Percentiles rank a stretch among this genome's conserved stretches.
Conservation (phyloP, 1,284 basidiomycete genomes). For the Boletus semigastroideus region DNA sequence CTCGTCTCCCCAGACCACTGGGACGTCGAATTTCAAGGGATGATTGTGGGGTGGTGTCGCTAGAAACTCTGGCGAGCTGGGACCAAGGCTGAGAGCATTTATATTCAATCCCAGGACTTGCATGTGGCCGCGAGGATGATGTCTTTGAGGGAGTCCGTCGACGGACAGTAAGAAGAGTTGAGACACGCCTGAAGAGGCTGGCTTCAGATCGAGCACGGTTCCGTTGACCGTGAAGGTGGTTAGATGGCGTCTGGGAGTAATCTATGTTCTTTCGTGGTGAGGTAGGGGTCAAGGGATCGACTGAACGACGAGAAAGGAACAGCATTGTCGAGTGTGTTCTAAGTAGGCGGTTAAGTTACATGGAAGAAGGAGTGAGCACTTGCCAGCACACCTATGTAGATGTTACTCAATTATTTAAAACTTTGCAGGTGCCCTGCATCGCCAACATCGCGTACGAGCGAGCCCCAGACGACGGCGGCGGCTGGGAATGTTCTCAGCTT, state of each 20-base stretch:
- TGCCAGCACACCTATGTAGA: background rate
- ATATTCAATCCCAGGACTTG: slow-evolving; percentile 20
- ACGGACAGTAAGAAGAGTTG: slow-evolving; percentile 26
- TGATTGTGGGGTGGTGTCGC: slow-evolving; percentile 18
- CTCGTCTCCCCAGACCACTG: slow-evolving; percentile 32
- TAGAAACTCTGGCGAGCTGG: slow-evolving; percentile 25
- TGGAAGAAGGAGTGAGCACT: slow-evolving; percentile 6
- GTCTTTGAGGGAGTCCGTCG: slow-evolving; percentile 23
- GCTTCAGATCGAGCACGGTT: slow-evolving; percentile 28
- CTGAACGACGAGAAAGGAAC: slow-evolving; percentile 32
- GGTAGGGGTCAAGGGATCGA: slow-evolving; percentile 21
- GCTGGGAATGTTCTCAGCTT: slow-evolving; percentile 3
- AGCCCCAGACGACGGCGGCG: slow-evolving; percentile 5
- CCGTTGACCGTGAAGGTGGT: slow-evolving; percentile 15
- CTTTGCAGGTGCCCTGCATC: slow-evolving; percentile 15
- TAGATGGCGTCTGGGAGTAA: slow-evolving; percentile 1
- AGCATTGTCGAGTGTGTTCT: slow-evolving; percentile 17
- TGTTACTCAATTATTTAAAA: slow-evolving; percentile 26
- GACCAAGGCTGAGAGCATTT: slow-evolving; percentile 11
- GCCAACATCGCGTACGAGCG: slow-evolving; percentile 19
- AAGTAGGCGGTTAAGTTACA: slow-evolving; percentile 7
- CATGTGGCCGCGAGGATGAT: slow-evolving; percentile 1
- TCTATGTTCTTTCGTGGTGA: slow-evolving; percentile 6
- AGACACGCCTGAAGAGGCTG: slow-evolving; percentile 29
- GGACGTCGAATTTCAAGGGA: slow-evolving; percentile 36